phyloP scores from a whole-genome alignment of 2,329 filamentous ascomycete species.

The Tolypocladium amazonense region DNA sequence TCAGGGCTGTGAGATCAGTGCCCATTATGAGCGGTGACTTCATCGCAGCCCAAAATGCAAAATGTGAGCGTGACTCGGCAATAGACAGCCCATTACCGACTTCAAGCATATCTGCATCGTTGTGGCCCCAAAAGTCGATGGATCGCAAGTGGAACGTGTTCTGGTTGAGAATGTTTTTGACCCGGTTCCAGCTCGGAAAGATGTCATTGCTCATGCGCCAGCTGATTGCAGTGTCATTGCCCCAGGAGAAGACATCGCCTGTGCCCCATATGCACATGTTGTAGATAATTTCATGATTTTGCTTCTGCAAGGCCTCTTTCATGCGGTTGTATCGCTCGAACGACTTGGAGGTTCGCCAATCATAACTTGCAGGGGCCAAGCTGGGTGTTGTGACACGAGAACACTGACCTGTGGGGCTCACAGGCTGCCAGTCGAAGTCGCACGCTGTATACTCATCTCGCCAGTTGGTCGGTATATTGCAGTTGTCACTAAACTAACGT shows the following conservation, averaged over 20 bases:
- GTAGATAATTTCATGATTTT: conserved; percentile 36
- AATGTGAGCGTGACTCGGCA: conserved; percentile 36
- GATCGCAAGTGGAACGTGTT: conserved; percentile 32
- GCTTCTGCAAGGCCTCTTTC: conserved; percentile 36
- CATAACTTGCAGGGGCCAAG: conserved; percentile 9
- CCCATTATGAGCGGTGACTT: conserved; percentile 40
- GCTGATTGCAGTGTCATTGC: conserved; percentile 33
- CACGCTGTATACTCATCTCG: conserved; percentile 19
- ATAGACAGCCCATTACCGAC: conserved; percentile 35
- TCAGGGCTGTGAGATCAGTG: conserved; percentile 25
- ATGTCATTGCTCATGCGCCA: conserved; percentile 36
- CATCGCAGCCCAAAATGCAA: conserved; percentile 39
- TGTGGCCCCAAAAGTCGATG: conserved; percentile 36
- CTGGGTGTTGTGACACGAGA: background rate
- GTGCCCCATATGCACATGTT: conserved; percentile 44
- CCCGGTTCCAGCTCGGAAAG: conserved; percentile 20
- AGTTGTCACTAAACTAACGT: conserved; percentile 34
- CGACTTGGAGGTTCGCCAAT: conserved; percentile 14
- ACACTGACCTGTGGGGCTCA: too few species aligned
- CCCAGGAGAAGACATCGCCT: conserved; percentile 39
- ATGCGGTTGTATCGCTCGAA: conserved; percentile 35
- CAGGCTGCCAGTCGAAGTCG: conserved; percentile 13
- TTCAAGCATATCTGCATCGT: conserved; percentile 40
- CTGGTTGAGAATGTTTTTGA: conserved; percentile 33
- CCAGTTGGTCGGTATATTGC: conserved; percentile 28